Evolutionary conservation across 2,329 filamentous ascomycete genomes (phyloP).

Genomic region (Arthroderma sp.): DNA sequence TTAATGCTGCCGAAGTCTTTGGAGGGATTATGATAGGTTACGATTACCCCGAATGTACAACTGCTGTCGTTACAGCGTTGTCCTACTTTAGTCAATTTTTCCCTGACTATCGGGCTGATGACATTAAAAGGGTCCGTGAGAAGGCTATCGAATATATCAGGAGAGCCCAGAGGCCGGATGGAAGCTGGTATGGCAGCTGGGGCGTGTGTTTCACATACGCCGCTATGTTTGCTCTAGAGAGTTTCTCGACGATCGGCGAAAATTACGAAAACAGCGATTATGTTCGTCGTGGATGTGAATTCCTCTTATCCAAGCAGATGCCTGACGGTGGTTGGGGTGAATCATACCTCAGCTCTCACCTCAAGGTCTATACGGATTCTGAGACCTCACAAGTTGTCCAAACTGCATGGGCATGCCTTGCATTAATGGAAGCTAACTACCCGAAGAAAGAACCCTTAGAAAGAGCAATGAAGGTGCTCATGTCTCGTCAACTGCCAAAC

Average conservation of each 20-base stretch:
- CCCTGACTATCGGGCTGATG: constrained; percentile 61
- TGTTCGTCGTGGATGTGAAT: constrained; percentile 66
- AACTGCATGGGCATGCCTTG: constrained; percentile 82
- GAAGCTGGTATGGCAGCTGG: constrained; percentile 97
- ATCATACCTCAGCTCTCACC: constrained; percentile 76
- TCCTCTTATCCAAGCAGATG: constrained; percentile 72
- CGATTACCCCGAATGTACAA: constrained; percentile 95
- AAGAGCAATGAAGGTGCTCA: constrained; percentile 65
- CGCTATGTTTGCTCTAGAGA: constrained; percentile 89
- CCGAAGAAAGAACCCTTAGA: constrained; percentile 59
- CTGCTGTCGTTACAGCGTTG: constrained; percentile 78
- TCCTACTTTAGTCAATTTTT: constrained; percentile 70
- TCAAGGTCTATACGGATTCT: constrained; percentile 61
- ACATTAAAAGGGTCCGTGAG: constrained; percentile 60
- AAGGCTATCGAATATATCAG: constrained; percentile 75
- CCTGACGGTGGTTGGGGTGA: constrained; percentile 93
- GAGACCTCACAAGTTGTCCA: constrained; percentile 79
- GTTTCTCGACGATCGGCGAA: constrained; percentile 68
- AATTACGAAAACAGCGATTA: constrained; percentile 60
- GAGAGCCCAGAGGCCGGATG: constrained; percentile 60
- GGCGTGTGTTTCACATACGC: constrained; percentile 97
- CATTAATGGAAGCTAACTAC: constrained; percentile 68
- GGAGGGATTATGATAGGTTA: constrained; percentile 98
- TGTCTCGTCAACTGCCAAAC: constrained; percentile 71
- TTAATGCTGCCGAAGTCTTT: constrained; percentile 95